Conservation (phyloP, 805 yeast genomes). For the Candida suzukii region DNA sequence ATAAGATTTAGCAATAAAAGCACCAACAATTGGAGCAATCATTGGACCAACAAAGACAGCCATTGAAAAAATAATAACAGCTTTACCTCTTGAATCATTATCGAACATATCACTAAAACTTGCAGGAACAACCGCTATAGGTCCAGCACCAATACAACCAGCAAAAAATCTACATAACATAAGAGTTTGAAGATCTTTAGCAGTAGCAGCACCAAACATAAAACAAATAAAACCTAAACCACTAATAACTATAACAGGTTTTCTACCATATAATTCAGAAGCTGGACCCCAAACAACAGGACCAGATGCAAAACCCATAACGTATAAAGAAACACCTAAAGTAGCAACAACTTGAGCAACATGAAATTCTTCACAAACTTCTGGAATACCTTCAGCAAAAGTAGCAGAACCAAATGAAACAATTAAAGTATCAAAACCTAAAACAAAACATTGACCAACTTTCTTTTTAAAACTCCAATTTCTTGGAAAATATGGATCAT, state of each 20-base stretch:
- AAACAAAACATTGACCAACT: constrained; percentile 31
- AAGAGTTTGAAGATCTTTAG: constrained; percentile 70
- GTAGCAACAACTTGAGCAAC: constrained; percentile 66
- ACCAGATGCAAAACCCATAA: constrained; percentile 90
- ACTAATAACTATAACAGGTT: constrained; percentile 50
- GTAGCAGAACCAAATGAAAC: constrained; percentile 80
- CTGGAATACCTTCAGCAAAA: constrained; percentile 55
- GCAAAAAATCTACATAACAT: constrained; percentile 73
- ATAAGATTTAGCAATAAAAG: constrained; percentile 45
- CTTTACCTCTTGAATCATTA: constrained; percentile 62
- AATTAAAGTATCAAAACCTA: constrained; percentile 42
- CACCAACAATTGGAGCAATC: constrained; percentile 74
- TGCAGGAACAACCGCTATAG: constrained; percentile 82
- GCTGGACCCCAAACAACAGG: constrained; percentile 89
- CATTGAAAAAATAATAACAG: constrained; percentile 63
- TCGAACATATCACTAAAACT: constrained; percentile 77
- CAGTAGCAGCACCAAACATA: constrained; percentile 70
- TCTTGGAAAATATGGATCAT: constrained; percentile 75
- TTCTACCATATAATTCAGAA: constrained; percentile 74
- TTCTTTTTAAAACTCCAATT: constrained; percentile 59
- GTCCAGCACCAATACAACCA: constrained; percentile 80
- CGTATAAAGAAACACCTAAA: constrained; percentile 72
- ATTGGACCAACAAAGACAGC: constrained; percentile 77
- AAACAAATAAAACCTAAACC: constrained; percentile 51
- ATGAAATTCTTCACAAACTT: constrained; percentile 42